These are phyloP conservation scores for Gypsophila paniculata DNA, from an alignment of 179 eudicot genomes.

Conservation along the genomic window DNA sequence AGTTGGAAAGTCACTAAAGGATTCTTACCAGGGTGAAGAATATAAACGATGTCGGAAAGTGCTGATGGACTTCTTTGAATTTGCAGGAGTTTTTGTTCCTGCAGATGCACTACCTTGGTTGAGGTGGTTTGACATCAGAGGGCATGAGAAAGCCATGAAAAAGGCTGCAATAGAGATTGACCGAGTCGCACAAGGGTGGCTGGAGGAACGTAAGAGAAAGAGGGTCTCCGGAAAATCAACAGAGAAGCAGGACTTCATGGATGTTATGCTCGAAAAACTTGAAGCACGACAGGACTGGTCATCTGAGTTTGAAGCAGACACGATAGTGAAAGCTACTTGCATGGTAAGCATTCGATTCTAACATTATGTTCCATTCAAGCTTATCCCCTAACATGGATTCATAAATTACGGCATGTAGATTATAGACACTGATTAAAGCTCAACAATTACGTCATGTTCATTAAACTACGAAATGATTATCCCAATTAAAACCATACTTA, in stretches of 20 bases:
- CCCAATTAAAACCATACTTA: not conserved
- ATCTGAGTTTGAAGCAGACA: conserved; percentile 11
- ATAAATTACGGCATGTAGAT: not conserved
- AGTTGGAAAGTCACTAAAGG: conserved; percentile 22
- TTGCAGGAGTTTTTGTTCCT: conserved; percentile 20
- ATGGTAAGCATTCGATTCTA: conserved; percentile 17
- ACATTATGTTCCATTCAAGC: not conserved
- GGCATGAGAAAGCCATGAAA: conserved; percentile 30
- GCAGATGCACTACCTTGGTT: conserved; percentile 33
- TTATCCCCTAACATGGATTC: not conserved
- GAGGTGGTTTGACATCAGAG: conserved; percentile 31
- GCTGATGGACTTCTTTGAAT: conserved; percentile 13
- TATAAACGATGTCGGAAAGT: conserved; percentile 1
- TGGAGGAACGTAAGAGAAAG: conserved; percentile 27
- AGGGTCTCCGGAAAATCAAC: not conserved
- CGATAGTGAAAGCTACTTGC: conserved; percentile 22
- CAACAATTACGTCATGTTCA: no score
- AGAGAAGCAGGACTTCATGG: conserved; percentile 15
- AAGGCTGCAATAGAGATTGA: conserved; percentile 21
- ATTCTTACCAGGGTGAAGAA: conserved; percentile 10
- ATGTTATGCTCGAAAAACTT: conserved; percentile 17
- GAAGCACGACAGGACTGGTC: not conserved
- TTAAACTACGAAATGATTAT: not conserved
- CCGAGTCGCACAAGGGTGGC: conserved; percentile 12
- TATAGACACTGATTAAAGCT: not conserved